A percentile compares a stretch with the other conserved stretches of the same genome.
These are phyloP conservation scores for Elsinoe australis DNA, from an alignment of 2,329 filamentous ascomycete genomes.

Conservation along the genomic window DNA sequence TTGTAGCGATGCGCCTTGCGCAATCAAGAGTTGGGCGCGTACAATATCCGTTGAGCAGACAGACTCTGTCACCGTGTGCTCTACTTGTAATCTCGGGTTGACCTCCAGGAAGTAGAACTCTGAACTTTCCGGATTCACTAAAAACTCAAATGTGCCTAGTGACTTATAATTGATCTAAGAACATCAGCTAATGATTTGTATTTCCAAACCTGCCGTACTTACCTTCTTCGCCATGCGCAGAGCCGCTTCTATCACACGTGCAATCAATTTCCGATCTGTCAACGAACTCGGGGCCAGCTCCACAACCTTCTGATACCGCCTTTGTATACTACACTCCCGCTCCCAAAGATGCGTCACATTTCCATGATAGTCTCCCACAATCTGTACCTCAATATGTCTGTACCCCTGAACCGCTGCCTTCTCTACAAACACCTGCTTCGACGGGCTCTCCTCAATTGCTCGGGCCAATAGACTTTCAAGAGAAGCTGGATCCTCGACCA, in stretches of 20 bases:
- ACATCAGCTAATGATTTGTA: too few relatives aligned
- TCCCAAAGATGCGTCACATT: constrained; percentile 51
- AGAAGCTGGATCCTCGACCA: constrained; percentile 39
- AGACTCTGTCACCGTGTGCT: constrained; percentile 54
- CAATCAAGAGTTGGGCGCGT: constrained; percentile 46
- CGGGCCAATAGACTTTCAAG: constrained; percentile 43
- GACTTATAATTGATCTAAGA: constrained; percentile 47
- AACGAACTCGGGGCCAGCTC: constrained; percentile 51
- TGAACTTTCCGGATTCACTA: constrained; percentile 43
- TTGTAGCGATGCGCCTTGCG: constrained; percentile 42
- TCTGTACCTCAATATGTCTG: constrained; percentile 55
- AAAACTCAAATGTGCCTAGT: constrained; percentile 58
- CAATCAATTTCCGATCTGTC: constrained; percentile 40
- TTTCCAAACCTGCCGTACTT: too few relatives aligned
- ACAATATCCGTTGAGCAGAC: constrained; percentile 50
- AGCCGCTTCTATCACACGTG: constrained; percentile 46
- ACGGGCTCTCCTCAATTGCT: constrained; percentile 52
- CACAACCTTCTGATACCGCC: constrained; percentile 55
- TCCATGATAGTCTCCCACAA: constrained; percentile 49
- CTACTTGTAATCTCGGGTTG: constrained; percentile 54
- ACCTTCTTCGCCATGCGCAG: constrained; percentile 45
- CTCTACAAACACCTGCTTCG: constrained; percentile 51
- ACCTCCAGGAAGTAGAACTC: constrained; percentile 55
- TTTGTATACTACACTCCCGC: constrained; percentile 53
- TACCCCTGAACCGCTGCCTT: constrained; percentile 56